These are phyloP conservation scores for Adansonia grandidieri DNA, from an alignment of 441 rosid genomes.

Conservation along the genomic window DNA sequence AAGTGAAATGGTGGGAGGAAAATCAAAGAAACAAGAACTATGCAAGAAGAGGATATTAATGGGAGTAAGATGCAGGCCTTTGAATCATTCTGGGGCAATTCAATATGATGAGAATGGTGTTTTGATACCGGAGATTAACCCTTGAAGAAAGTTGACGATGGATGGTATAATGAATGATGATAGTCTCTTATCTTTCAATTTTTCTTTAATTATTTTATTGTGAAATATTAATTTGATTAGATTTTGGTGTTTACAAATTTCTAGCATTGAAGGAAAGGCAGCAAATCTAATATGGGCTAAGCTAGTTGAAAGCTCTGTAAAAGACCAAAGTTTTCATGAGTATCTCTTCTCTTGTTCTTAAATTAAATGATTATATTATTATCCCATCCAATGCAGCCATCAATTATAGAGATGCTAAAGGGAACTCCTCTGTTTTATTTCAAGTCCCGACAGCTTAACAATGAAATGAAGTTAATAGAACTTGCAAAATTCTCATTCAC, in stretches of 20 bases:
- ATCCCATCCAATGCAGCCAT: too few species aligned
- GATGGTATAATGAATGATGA: background rate
- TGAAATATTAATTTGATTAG: too few species aligned
- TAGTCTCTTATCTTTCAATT: background rate
- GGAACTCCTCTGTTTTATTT: too few species aligned
- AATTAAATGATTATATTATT: background rate
- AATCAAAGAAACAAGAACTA: constrained; percentile 35
- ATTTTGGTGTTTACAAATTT: background rate
- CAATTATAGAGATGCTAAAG: too few species aligned
- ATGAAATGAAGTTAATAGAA: too few species aligned
- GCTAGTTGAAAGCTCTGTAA: background rate
- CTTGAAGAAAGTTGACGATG: background rate
- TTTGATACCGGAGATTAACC: constrained; percentile 45
- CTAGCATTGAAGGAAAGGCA: background rate
- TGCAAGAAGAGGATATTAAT: constrained; percentile 82
- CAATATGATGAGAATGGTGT: constrained; percentile 55
- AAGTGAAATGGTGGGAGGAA: background rate
- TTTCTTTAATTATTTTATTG: too few species aligned
- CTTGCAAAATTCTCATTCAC: too few species aligned
- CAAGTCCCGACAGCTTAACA: too few species aligned
- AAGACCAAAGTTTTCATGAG: background rate
- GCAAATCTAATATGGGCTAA: background rate
- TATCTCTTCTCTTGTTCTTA: background rate
- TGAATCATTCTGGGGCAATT: constrained; percentile 41
- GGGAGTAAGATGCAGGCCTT: constrained; percentile 74